Percentiles rank a stretch among this genome's conserved stretches.
These are phyloP conservation scores for Dactylellina cionopaga DNA, from an alignment of 2,329 filamentous ascomycete species.

Conservation along the genomic window DNA sequence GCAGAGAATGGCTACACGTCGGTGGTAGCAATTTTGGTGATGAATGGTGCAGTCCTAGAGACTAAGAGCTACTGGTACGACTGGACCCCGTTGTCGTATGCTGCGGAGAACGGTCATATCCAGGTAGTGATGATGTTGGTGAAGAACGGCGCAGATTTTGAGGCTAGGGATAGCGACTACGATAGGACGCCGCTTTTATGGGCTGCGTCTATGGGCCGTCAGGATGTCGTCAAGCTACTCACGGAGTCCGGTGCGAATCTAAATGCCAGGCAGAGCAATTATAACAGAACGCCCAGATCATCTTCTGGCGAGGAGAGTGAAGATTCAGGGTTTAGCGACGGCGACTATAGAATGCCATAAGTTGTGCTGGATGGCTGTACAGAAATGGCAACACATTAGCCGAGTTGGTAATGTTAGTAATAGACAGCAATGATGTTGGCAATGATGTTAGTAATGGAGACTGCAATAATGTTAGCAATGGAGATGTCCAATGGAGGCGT, in stretches of 20 bases:
- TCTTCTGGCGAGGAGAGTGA: background rate
- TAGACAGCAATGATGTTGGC: too few species aligned
- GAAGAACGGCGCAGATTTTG: background rate
- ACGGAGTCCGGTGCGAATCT: background rate
- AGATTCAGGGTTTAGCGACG: background rate
- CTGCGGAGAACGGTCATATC: conserved; percentile 13
- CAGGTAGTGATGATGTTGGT: conserved; percentile 15
- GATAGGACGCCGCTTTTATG: conserved; percentile 47
- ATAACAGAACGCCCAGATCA: background rate
- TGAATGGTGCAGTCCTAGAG: conserved; percentile 50
- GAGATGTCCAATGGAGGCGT: too few species aligned
- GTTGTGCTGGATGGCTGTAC: too few species aligned
- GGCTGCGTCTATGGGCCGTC: background rate
- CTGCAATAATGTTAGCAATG: too few species aligned
- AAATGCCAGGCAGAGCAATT: background rate
- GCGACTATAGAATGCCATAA: too few species aligned
- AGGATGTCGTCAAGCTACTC: background rate
- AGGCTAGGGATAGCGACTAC: background rate
- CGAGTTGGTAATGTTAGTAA: too few species aligned
- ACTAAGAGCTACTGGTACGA: conserved; percentile 52
- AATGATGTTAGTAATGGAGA: too few species aligned
- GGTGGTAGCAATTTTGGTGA: too few species aligned
- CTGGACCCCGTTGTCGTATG: conserved; percentile 54
- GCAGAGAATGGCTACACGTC: background rate
- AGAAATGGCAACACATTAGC: too few species aligned